A percentile compares a stretch with the other conserved stretches of the same genome.
Evolutionary conservation across 2,329 filamentous ascomycete genomes (phyloP).

Genomic region (Trichophyton rubrum): DNA sequence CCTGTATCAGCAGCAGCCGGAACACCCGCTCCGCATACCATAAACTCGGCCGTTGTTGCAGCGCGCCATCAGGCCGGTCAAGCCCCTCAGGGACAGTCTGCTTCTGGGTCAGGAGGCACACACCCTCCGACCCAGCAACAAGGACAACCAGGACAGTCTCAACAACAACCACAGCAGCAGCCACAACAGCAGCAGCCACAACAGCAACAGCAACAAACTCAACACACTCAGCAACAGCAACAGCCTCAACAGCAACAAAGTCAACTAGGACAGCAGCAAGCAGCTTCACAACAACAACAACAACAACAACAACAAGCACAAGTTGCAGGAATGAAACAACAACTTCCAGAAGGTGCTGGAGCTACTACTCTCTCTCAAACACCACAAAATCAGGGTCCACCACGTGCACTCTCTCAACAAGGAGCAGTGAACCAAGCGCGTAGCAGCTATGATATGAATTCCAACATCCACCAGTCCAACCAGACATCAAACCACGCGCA

Average conservation of each 20-base stretch:
- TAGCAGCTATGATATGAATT: conserved; percentile 29
- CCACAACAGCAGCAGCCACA: conserved; percentile 15
- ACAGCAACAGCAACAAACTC: conserved; percentile 12
- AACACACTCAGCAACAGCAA: conserved; percentile 15
- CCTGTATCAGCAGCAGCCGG: conserved; percentile 9
- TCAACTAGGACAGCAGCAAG: conserved; percentile 13
- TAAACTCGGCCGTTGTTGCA: conserved; percentile 37
- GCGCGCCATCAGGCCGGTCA: conserved; percentile 22
- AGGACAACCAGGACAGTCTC: conserved; percentile 12
- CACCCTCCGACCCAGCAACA: conserved; percentile 11
- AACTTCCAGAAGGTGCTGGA: conserved; percentile 24
- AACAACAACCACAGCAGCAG: conserved; percentile 13
- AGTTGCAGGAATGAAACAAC: conserved; percentile 22
- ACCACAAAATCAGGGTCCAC: conserved; percentile 25
- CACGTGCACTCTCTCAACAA: conserved; percentile 34
- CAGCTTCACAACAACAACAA: conserved; percentile 17
- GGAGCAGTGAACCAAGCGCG: conserved; percentile 34
- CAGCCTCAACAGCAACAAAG: conserved; percentile 9
- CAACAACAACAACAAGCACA: conserved; percentile 15
- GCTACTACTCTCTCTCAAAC: conserved; percentile 20
- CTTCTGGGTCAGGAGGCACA: conserved; percentile 3
- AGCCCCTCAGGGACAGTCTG: background rate
- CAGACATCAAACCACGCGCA: conserved; percentile 27
- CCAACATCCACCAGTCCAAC: conserved; percentile 16
- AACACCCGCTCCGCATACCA: conserved; percentile 34